phyloP scores from a whole-genome alignment of 176 grass and related monocot species.

The Zizania latifolia region DNA sequence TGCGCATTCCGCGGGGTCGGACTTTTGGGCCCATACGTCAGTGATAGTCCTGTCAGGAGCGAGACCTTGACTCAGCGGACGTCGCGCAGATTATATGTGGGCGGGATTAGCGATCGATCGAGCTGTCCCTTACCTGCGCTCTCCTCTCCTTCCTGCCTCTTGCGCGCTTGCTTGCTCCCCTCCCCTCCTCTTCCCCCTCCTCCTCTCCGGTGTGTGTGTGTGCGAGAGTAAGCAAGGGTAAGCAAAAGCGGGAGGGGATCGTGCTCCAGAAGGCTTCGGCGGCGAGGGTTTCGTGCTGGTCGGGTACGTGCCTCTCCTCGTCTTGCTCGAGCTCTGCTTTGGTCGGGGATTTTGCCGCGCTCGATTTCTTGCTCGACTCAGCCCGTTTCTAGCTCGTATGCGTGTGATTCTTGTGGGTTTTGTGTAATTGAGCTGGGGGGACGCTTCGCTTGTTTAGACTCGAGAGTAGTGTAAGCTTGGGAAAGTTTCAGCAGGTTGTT shows the following conservation, averaged over 20 bases:
- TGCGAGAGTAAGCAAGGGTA: not conserved
- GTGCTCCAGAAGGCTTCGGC: not conserved
- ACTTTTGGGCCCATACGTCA: not conserved
- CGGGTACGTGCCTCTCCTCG: slow-evolving; percentile 23
- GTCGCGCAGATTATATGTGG: slow-evolving; percentile 41
- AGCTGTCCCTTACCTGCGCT: slow-evolving; percentile 50
- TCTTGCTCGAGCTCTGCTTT: slow-evolving; percentile 10
- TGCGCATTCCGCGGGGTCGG: accelerated
- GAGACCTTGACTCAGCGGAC: not conserved
- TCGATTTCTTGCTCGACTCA: not conserved
- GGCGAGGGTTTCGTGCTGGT: not conserved
- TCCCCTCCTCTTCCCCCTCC: not conserved
- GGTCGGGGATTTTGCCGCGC: not conserved
- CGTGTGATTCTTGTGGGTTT: not conserved
- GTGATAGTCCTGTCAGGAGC: accelerated
- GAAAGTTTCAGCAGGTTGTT: not conserved
- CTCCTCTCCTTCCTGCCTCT: not conserved
- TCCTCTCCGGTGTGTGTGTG: not conserved
- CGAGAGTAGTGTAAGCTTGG: not conserved
- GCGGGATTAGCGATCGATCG: slow-evolving; percentile 46
- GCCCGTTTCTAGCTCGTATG: not conserved
- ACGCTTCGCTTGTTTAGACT: not conserved
- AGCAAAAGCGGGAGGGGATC: not conserved
- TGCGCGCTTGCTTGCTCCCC: slow-evolving; percentile 22
- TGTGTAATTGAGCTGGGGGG: not conserved